A percentile compares a stretch with the other conserved stretches of the same genome.
phyloP scores from a whole-genome alignment of 1,284 basidiomycete species.

The Heterobasidion irregulare region DNA sequence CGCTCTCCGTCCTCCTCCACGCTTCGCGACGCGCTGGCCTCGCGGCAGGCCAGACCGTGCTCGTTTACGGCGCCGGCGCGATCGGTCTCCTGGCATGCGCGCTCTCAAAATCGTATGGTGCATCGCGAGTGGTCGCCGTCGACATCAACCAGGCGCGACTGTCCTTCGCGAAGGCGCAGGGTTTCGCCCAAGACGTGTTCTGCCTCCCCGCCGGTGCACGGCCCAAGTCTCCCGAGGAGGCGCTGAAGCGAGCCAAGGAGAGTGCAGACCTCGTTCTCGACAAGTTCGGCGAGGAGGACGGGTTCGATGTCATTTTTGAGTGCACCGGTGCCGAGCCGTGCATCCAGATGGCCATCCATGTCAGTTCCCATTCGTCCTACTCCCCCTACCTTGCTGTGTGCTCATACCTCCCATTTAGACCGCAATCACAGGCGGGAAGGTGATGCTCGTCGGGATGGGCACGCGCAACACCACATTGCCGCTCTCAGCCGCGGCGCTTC shows the following conservation, averaged over 20 bases:
- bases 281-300: slow-evolving; percentile 57
- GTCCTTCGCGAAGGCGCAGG: slow-evolving; percentile 64
- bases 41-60: slow-evolving; percentile 53
- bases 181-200: slow-evolving; percentile 71
- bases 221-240: slow-evolving; percentile 50
- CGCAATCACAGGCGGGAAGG: slow-evolving; percentile 77
- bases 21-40: slow-evolving; percentile 64
- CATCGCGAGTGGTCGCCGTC: slow-evolving; percentile 66
- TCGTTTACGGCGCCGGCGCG: slow-evolving; percentile 88
- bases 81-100: slow-evolving; percentile 87
- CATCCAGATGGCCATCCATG: slow-evolving; percentile 83
- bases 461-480: slow-evolving; percentile 77
- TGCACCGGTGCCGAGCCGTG: slow-evolving; percentile 91
- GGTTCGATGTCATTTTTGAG: slow-evolving; percentile 90
- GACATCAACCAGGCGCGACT: slow-evolving; percentile 82
- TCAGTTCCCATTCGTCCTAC: slow-evolving; percentile 30
- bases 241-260: slow-evolving; percentile 60
- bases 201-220: slow-evolving; percentile 48
- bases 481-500: slow-evolving; percentile 72
- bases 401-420: slow-evolving; percentile 36
- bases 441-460: slow-evolving; percentile 95
- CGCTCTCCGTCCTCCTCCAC: slow-evolving; percentile 80
- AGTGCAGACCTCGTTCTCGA: slow-evolving; percentile 44
- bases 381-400: slow-evolving; percentile 9
- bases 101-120: slow-evolving; percentile 66